Evolutionary conservation across 2,329 filamentous ascomycete species (phyloP), one percentile per base, ranked within the genome.

Genomic region (Dactylellina haptotyla): DNA sequence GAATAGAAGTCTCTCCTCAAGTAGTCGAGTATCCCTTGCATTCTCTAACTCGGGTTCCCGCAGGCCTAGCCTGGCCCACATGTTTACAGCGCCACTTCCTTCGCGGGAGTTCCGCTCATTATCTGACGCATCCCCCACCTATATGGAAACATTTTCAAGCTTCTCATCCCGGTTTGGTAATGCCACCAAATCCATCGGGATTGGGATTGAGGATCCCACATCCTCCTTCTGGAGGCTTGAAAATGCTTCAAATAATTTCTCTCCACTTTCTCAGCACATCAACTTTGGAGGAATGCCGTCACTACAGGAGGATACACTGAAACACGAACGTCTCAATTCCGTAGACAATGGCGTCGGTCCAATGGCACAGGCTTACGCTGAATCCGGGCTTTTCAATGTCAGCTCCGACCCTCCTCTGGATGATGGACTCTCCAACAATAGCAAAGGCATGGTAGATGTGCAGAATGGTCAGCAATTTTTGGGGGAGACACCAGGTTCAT

Each of bases 41-140:
- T 76, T 76, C 30, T 78, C 77, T 6, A 77, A 73, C 6, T 75
- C 76, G 5, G 75, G 70, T 45, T 78, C 77, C n/a, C 77, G 77
- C 23, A 69, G 72, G 25, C 48, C 77, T 18, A 78, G 77, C 50
- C 67, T 78, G 26, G 75, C 76, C 41, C 76, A 76, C 26, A 76
- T 77, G 75, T 76, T 77, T 50, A 66, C 65, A 20, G 69, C 61
- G n/a, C 69, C 69, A 5, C 37, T 73, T 10, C 69, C 69, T 26
- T 73, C 69, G 10, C 53, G 69, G 30, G 69, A 73, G 32, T 73
- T 73, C n/a, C 69, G 69, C 16, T 73, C 69, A 9, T 58, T 73
- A 28, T 73, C 69, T 18, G 69, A 73, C 37, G 69, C 69, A 10
- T 73, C 69, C 37, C 69, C 69, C 1, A 73, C 69, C 4, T 73